These are phyloP conservation scores for Fraxinus baroniana DNA, from an alignment of 305 asterid species.

Conservation along the genomic window DNA sequence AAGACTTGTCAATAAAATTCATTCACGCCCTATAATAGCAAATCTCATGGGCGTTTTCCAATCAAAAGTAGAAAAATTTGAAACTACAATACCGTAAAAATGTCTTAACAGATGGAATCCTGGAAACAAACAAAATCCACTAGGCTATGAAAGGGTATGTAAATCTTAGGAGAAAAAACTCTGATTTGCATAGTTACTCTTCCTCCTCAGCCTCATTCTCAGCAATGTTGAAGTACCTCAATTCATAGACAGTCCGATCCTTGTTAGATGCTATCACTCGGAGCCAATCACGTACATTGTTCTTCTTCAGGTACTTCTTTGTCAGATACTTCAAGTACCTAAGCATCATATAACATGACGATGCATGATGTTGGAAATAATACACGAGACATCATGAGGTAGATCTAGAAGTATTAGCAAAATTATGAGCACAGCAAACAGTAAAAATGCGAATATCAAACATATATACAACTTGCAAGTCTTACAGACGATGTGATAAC, in stretches of 20 bases:
- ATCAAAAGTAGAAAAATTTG: neutral
- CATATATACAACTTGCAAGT: neutral
- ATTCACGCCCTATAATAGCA: neutral
- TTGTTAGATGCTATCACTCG: conserved; percentile 76
- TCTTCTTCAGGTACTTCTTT: conserved; percentile 76
- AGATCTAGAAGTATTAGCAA: neutral
- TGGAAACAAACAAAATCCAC: neutral
- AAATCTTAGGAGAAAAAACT: neutral
- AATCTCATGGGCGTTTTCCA: neutral
- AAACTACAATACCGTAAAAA: neutral
- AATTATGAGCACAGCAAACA: neutral
- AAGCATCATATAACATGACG: neutral
- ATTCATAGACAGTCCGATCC: conserved; percentile 64
- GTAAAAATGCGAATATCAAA: neutral
- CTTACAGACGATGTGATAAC: neutral
- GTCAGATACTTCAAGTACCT: conserved; percentile 75
- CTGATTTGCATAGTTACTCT: conserved; percentile 33
- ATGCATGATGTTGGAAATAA: neutral
- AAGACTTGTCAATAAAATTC: neutral
- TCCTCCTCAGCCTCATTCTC: conserved; percentile 91
- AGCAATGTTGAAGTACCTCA: conserved; percentile 94
- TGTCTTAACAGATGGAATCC: neutral
- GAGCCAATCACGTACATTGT: conserved; percentile 75
- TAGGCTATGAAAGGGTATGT: neutral
- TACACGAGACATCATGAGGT: neutral